Conservation (phyloP, 805 yeast genomes). For the Sugiyamaella smithiae region DNA sequence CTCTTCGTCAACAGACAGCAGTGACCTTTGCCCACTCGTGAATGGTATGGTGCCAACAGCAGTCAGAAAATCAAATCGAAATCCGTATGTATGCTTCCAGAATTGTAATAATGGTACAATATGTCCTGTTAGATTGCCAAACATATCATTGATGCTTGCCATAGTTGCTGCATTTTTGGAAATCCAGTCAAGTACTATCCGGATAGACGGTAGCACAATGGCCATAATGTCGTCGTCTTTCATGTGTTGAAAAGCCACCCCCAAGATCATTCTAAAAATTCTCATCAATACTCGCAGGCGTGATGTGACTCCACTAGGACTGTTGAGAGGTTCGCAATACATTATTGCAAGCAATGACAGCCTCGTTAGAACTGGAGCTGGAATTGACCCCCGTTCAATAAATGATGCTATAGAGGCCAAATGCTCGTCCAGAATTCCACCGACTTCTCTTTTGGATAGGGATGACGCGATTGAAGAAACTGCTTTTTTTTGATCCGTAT, state of each 20-base stretch:
- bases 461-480: too few species aligned
- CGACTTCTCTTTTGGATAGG: too few species aligned
- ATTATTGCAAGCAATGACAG: slow-evolving; percentile 27
- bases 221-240: too few species aligned
- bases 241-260: too few species aligned
- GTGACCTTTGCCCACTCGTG: slow-evolving; percentile 6
- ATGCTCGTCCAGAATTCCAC: too few species aligned
- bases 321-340: background rate
- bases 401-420: background rate
- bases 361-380: slow-evolving; percentile 25
- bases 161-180: too few species aligned
- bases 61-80: slow-evolving; percentile 18
- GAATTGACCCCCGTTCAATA: background rate
- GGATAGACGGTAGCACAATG: too few species aligned
- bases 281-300: background rate
- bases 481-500: background rate
- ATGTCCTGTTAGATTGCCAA: too few species aligned
- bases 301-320: slow-evolving; percentile 4
- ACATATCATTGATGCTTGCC: too few species aligned
- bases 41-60: slow-evolving; percentile 10
- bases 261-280: background rate
- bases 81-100: slow-evolving; percentile 7
- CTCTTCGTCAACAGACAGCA: slow-evolving; percentile 18
- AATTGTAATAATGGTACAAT: too few species aligned
- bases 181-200: too few species aligned